Evolutionary conservation across 257 asterid genomes (phyloP), one percentile per base, ranked within the genome.

Genomic region (Solanum neorickii): DNA sequence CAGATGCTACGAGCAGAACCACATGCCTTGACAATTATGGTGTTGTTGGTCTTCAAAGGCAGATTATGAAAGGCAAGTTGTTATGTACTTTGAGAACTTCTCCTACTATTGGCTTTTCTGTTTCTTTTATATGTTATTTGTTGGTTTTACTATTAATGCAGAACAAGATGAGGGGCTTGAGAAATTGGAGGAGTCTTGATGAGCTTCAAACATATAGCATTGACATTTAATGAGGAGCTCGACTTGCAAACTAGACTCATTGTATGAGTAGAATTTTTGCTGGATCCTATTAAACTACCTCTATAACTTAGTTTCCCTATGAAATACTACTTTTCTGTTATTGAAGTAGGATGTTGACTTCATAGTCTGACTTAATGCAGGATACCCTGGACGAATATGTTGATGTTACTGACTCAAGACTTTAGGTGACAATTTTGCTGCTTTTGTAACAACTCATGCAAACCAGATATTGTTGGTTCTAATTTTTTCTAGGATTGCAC

Each of bases 141-240:
- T 60, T 49, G 66, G 82, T 29, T 41, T 70, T 85, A 7, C 78
- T 49, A 70, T 80, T 52, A 86, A 39, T 87, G 77, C 95, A 97
- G 99, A 96, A 86, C 99, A 97, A 93, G 99, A 97, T 59, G 98
- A 94, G 88, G 99, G 96, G 87, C 98, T 97, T 83, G 99, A 93
- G 91, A 89, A 92, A 84, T 82, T 97, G 93, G 98, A 93, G 92
- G 95, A 95, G 90, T 93, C 99, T 20, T 96, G 84, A 41, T 93
- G 62, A 97, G 98, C 93, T 96, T 98, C 88, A 97, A 95, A 89
- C 99, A 97, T 90, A 95, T 96, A 86, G 99, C 98, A 27, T 82
- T 96, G 90, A 95, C 99, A 62, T 98, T 97, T 91, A 97, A 93
- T 60, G 99, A 97, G 90, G 99, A 97, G 91, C 98, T 97, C 77